Percentiles rank a stretch among this genome's conserved stretches.
Evolutionary conservation across 257 asterid species (phyloP).

Genomic region (Lavandula angustifolia): DNA sequence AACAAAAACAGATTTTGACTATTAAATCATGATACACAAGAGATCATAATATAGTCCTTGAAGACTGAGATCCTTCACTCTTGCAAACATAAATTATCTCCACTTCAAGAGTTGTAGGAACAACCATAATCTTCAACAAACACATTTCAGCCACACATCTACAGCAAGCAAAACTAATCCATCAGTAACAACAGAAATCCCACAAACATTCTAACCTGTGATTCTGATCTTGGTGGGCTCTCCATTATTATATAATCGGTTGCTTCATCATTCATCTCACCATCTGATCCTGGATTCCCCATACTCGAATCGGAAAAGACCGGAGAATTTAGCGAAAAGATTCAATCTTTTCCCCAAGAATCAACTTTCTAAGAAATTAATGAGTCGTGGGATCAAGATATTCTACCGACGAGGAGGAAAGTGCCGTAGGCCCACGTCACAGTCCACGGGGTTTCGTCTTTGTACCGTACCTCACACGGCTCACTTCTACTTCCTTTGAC

Average conservation of each 20-base stretch:
- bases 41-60: neutral
- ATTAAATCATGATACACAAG: neutral
- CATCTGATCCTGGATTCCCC: constrained; percentile 34
- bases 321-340: neutral
- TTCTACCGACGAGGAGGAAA: neutral
- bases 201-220: constrained; percentile 34
- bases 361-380: neutral
- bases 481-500: neutral
- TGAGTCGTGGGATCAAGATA: constrained; percentile 11
- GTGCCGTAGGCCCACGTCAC: constrained; percentile 39
- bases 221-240: constrained; percentile 28
- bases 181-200: neutral
- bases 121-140: constrained; percentile 8
- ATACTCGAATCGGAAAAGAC: constrained; percentile 22
- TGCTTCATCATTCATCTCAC: constrained; percentile 29
- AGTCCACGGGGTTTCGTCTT: constrained; percentile 23
- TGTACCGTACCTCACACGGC: neutral
- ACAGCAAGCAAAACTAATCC: constrained; percentile 11
- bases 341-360: constrained; percentile 9
- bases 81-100: neutral
- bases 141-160: constrained; percentile 27
- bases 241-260: constrained; percentile 26
- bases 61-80: neutral
- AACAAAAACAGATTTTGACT: constrained; percentile 1
- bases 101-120: neutral